phyloP scores from a whole-genome alignment of 2,329 filamentous ascomycete genomes.

The Nothophoma quercina region DNA sequence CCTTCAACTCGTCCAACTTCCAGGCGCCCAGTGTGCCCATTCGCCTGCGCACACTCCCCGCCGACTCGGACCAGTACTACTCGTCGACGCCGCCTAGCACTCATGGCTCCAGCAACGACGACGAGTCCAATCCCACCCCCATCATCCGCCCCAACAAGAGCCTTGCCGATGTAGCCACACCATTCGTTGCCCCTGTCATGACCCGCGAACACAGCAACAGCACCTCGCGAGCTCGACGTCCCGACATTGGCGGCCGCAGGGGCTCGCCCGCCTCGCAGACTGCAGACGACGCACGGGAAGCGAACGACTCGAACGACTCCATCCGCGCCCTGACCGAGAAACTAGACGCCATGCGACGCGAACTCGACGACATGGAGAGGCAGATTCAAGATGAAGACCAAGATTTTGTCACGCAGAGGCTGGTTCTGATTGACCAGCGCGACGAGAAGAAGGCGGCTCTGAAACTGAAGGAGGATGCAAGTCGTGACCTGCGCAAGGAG shows the following conservation, averaged over 20 bases:
- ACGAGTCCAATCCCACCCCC: conserved; percentile 60
- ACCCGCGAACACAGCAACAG: conserved; percentile 70
- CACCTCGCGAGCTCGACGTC: conserved; percentile 64
- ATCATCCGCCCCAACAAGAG: conserved; percentile 61
- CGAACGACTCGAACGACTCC: conserved; percentile 49
- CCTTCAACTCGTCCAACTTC: conserved; percentile 90
- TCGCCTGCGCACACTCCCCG: conserved; percentile 74
- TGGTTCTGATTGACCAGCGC: conserved; percentile 73
- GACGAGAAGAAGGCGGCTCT: conserved; percentile 78
- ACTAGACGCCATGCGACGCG: conserved; percentile 79
- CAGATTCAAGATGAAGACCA: conserved; percentile 70
- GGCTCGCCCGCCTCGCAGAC: conserved; percentile 73
- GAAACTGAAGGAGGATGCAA: conserved; percentile 91
- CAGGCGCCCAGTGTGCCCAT: conserved; percentile 87
- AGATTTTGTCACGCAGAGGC: conserved; percentile 56
- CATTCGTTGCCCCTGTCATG: conserved; percentile 68
- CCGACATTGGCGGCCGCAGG: conserved; percentile 75
- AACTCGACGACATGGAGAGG: conserved; percentile 79
- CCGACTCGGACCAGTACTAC: conserved; percentile 55
- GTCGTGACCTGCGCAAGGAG: conserved; percentile 81
- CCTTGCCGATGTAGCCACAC: conserved; percentile 66
- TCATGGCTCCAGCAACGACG: conserved; percentile 53
- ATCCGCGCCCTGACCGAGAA: conserved; percentile 81
- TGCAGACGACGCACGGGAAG: conserved; percentile 39
- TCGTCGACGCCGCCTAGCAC: conserved; percentile 57